A percentile compares a stretch with the other conserved stretches of the same genome.
These are phyloP conservation scores for Colletotrichum sp. DNA, from an alignment of 2,329 filamentous ascomycete genomes.

Conservation along the genomic window DNA sequence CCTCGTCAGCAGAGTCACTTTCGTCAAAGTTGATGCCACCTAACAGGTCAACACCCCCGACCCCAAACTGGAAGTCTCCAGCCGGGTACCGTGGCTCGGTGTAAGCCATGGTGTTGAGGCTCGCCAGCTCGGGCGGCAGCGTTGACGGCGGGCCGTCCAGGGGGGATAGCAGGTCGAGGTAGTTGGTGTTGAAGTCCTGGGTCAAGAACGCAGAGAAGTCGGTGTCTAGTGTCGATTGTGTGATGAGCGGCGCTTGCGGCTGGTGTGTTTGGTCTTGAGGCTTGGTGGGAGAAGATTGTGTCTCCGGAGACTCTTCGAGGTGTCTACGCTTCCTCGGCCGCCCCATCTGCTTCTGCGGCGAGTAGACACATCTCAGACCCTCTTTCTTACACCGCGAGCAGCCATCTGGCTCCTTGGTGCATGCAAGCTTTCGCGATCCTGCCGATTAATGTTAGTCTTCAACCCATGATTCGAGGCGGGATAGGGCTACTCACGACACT, in stretches of 20 bases:
- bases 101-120: not conserved
- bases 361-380: conserved; percentile 64
- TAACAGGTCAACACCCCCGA: conserved; percentile 31
- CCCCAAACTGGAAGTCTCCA: conserved; percentile 21
- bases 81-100: conserved; percentile 15
- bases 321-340: conserved; percentile 63
- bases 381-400: conserved; percentile 65
- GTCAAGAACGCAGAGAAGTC: conserved; percentile 39
- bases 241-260: conserved; percentile 5
- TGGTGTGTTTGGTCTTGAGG: not conserved
- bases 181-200: conserved; percentile 33
- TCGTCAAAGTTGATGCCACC: conserved; percentile 38
- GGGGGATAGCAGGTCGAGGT: conserved; percentile 38
- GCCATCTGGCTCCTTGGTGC: conserved; percentile 65
- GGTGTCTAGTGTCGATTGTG: conserved; percentile 28
- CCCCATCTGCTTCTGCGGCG: conserved; percentile 70
- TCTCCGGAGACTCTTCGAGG: conserved; percentile 30
- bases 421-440: conserved; percentile 70
- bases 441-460: conserved; percentile 9
- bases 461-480: not conserved
- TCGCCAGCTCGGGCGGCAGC: not conserved
- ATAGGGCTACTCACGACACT: conserved; percentile 61
- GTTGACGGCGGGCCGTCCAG: conserved; percentile 1
- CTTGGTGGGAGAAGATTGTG: not conserved
- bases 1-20: conserved; percentile 27